phyloP scores from a whole-genome alignment of 2,329 filamentous ascomycete genomes.

The Dothideomycetes sp. region DNA sequence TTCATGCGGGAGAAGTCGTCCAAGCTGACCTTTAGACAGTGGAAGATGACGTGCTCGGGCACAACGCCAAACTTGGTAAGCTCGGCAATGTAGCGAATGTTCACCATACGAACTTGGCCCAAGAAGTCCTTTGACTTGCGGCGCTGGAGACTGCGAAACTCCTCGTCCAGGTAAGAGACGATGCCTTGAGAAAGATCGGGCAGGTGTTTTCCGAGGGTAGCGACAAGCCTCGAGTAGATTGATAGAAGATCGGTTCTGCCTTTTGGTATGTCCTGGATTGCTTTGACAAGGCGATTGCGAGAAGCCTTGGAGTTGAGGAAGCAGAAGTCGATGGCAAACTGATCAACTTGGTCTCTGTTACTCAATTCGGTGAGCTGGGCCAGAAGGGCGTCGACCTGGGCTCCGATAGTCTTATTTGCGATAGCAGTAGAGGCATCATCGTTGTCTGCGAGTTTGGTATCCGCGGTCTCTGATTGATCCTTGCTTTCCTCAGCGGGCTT shows the following conservation, averaged over 20 bases:
- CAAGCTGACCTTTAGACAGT: conserved; percentile 92
- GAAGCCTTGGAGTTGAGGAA: conserved; percentile 98
- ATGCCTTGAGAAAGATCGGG: conserved; percentile 86
- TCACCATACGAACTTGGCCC: conserved; percentile 83
- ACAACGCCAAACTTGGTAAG: conserved; percentile 97
- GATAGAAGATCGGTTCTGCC: conserved; percentile 85
- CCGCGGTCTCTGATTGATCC: conserved; percentile 24
- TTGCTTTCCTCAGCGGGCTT: conserved; percentile 30
- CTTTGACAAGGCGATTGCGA: conserved; percentile 84
- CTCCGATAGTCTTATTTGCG: conserved; percentile 93
- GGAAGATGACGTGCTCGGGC: conserved; percentile 96
- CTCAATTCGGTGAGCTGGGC: conserved; percentile 82
- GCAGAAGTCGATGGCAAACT: conserved; percentile 91
- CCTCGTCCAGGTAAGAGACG: conserved; percentile 85
- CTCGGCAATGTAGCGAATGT: conserved; percentile 95
- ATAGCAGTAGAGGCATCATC: conserved; percentile 92
- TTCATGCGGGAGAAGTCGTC: conserved; percentile 99
- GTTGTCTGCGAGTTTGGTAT: conserved; percentile 41
- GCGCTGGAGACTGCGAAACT: conserved; percentile 90
- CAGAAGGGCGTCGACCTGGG: conserved; percentile 86
- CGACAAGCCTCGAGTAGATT: conserved; percentile 82
- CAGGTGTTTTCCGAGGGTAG: conserved; percentile 88
- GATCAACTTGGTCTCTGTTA: conserved; percentile 82
- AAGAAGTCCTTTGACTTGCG: conserved; percentile 97
- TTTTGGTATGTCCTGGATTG: conserved; percentile 87